Percentiles rank a stretch among this genome's conserved stretches.
Evolutionary conservation across 805 yeast genomes (phyloP).

Genomic region (Suhomyces xylopsoci): DNA sequence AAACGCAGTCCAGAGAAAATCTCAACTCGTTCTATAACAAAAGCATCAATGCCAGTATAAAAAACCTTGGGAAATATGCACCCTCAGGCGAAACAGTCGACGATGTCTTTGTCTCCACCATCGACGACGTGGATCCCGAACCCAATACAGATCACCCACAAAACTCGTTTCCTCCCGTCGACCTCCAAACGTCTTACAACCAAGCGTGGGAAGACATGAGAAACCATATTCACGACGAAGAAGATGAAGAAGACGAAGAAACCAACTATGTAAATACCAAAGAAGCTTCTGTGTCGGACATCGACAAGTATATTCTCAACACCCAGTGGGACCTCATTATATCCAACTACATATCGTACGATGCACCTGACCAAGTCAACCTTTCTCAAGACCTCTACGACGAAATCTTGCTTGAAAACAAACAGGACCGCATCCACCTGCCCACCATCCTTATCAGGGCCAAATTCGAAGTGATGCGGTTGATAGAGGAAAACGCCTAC

Average conservation of each 20-base stretch:
- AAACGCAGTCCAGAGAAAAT: neutral
- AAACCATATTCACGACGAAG: neutral
- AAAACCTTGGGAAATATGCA: neutral
- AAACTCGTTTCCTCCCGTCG: conserved; percentile 8
- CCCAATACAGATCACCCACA: neutral
- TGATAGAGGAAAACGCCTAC: conserved; percentile 36
- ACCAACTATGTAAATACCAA: conserved; percentile 3
- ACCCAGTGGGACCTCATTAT: conserved; percentile 41
- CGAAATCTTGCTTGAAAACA: conserved; percentile 17
- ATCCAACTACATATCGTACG: conserved; percentile 35
- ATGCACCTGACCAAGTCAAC: conserved; percentile 50
- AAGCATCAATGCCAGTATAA: conserved; percentile 4
- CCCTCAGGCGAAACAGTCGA: conserved; percentile 1
- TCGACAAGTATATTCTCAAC: conserved; percentile 8
- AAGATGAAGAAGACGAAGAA: conserved; percentile 4
- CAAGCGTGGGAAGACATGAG: conserved; percentile 12
- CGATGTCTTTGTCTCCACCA: conserved; percentile 20
- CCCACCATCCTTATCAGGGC: conserved; percentile 28
- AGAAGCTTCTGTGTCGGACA: conserved; percentile 1
- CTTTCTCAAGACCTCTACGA: conserved; percentile 39
- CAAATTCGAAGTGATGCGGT: conserved; percentile 28
- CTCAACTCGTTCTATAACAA: conserved; percentile 5
- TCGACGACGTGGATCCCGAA: conserved; percentile 21
- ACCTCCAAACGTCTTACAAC: neutral
- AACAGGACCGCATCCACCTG: conserved; percentile 23